phyloP scores from a whole-genome alignment of 202 grass and related monocot genomes.

The Thinopyrum obtusiflorum region DNA sequence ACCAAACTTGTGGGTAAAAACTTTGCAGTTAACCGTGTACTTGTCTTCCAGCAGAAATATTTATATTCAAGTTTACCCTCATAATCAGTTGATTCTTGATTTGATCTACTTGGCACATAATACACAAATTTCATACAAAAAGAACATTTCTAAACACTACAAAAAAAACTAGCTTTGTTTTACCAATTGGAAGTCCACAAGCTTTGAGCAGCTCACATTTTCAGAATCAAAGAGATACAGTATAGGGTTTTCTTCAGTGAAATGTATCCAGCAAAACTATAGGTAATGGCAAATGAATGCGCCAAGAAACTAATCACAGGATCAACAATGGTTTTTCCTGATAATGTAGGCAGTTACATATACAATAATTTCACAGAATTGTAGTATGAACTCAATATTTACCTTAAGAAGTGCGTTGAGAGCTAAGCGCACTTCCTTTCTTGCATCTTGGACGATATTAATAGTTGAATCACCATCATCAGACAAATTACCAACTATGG shows the following conservation, averaged over 20 bases:
- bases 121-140: background rate
- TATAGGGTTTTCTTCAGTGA: background rate
- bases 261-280: slow-evolving; percentile 5
- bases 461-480: slow-evolving; percentile 39
- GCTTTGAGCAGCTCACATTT: slow-evolving; percentile 7
- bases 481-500: slow-evolving; percentile 56
- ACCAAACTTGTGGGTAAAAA: background rate
- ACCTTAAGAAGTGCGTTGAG: slow-evolving; percentile 84
- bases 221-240: background rate
- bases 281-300: background rate
- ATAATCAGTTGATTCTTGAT: slow-evolving; percentile 2
- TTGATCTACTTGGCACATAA: background rate
- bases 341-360: background rate
- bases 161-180: slow-evolving; percentile 1
- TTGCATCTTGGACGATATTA: slow-evolving; percentile 47
- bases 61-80: background rate
- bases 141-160: background rate
- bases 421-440: slow-evolving; percentile 65
- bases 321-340: background rate
- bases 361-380: slow-evolving; percentile 9
- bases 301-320: slow-evolving; percentile 6
- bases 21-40: background rate
- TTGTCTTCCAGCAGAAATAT: slow-evolving; percentile 3
- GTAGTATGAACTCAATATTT: slow-evolving; percentile 16
- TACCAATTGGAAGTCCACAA: background rate